A percentile compares a stretch with the other conserved stretches of the same genome.
These are phyloP conservation scores for Paracoccidioides lutzii DNA, from an alignment of 2,329 filamentous ascomycete genomes.

Conservation along the genomic window DNA sequence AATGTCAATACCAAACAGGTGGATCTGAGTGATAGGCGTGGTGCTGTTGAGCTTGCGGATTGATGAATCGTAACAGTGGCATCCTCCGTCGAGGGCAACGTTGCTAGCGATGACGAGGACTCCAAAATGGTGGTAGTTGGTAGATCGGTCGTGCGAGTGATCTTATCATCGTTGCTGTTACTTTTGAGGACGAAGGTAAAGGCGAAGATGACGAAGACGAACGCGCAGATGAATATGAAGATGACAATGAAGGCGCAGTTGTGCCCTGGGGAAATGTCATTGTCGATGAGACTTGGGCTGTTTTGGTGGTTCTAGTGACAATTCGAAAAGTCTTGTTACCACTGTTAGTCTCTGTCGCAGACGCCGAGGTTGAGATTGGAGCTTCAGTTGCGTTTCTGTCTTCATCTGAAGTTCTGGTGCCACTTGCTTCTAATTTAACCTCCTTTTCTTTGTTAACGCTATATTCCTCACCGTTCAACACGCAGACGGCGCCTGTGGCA, in stretches of 20 bases:
- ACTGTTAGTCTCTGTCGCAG: background rate
- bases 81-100: background rate
- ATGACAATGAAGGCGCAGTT: background rate
- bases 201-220: too few relatives aligned
- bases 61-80: background rate
- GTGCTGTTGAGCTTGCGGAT: background rate
- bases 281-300: too few relatives aligned
- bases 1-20: background rate
- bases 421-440: background rate
- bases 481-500: conserved; percentile 12
- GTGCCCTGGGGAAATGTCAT: background rate
- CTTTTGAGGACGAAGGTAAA: too few relatives aligned
- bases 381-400: background rate
- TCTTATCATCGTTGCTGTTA: background rate
- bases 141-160: background rate
- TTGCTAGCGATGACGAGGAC: background rate
- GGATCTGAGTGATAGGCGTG: background rate
- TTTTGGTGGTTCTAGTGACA: background rate
- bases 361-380: background rate
- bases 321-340: background rate
- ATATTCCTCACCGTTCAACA: conserved; percentile 18
- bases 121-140: background rate
- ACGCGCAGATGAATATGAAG: too few relatives aligned
- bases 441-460: background rate
- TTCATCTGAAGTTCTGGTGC: background rate